These are phyloP conservation scores for Crithidia expoeki DNA, from an alignment of 208 protist species.

Conservation along the genomic window DNA sequence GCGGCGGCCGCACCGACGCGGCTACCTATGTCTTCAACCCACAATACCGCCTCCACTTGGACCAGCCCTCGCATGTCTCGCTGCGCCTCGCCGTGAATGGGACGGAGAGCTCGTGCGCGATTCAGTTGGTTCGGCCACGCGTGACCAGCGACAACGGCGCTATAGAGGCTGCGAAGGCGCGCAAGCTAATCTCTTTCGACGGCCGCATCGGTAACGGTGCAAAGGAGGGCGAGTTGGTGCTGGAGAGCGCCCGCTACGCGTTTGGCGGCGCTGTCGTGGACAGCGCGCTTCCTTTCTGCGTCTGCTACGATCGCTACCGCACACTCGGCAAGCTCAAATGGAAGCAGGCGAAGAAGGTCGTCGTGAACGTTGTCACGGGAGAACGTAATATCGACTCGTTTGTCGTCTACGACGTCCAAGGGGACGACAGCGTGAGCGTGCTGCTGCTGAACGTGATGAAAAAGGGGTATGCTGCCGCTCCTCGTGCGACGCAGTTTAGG, in stretches of 20 bases:
- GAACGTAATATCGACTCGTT: constrained; percentile 22
- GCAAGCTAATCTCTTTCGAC: constrained; percentile 35
- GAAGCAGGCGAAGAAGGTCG: constrained; percentile 41
- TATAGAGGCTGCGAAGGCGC: neutral
- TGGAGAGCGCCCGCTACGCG: constrained; percentile 63
- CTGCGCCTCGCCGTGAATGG: constrained; percentile 48
- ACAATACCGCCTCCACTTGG: constrained; percentile 72
- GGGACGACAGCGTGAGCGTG: constrained; percentile 39
- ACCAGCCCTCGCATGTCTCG: constrained; percentile 61
- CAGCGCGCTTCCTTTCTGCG: constrained; percentile 62
- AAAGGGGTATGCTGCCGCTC: constrained; percentile 43
- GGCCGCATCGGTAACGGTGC: constrained; percentile 50
- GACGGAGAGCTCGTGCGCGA: constrained; percentile 41
- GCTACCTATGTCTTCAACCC: constrained; percentile 74
- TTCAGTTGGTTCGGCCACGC: constrained; percentile 42
- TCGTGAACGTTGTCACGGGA: constrained; percentile 29
- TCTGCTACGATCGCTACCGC: constrained; percentile 58
- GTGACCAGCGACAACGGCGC: constrained; percentile 25
- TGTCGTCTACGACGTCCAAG: constrained; percentile 44
- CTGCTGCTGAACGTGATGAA: constrained; percentile 50
- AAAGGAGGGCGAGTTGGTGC: constrained; percentile 45
- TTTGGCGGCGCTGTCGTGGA: constrained; percentile 67
- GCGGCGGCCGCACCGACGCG: constrained; percentile 61
- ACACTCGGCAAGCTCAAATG: constrained; percentile 48
- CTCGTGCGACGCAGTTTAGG: constrained; percentile 19